Percentiles rank a stretch among this genome's conserved stretches.
Conservation (phyloP, 1,139 yeast genomes). For the Eremothecium coryli region DNA sequence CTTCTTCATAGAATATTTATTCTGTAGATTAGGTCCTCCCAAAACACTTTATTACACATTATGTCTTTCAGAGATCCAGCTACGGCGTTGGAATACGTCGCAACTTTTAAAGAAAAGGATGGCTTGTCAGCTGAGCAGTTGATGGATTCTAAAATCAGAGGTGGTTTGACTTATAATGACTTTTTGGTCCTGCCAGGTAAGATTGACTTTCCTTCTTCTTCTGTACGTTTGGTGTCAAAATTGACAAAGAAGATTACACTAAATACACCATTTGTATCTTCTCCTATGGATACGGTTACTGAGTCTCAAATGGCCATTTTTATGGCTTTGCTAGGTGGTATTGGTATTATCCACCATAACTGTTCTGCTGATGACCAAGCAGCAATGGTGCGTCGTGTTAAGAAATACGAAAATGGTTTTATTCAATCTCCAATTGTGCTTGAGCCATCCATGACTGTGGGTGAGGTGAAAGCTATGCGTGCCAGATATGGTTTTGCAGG, state of each 20-base stretch:
- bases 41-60: no score
- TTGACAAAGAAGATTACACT: constrained; percentile 85
- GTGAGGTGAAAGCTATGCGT: constrained; percentile 68
- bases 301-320: constrained; percentile 96
- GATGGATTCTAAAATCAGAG: constrained; percentile 83
- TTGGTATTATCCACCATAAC: constrained; percentile 97
- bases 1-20: no score
- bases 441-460: constrained; percentile 65
- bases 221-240: constrained; percentile 69
- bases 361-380: constrained; percentile 97
- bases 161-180: constrained; percentile 97
- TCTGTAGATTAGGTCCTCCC: no score
- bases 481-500: constrained; percentile 82
- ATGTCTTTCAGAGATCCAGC: constrained; percentile 42
- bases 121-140: constrained; percentile 78
- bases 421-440: constrained; percentile 90
- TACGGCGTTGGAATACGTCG: constrained; percentile 60
- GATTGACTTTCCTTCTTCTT: constrained; percentile 76
- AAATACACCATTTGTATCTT: constrained; percentile 90
- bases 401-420: constrained; percentile 95
- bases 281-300: constrained; percentile 99
- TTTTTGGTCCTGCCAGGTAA: constrained; percentile 92
- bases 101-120: constrained; percentile 61
- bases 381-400: constrained; percentile 93
- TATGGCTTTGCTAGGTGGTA: constrained; percentile 98